Conservation (phyloP, 495 filamentous ascomycete species). For the Hypoxylon fuscum region DNA sequence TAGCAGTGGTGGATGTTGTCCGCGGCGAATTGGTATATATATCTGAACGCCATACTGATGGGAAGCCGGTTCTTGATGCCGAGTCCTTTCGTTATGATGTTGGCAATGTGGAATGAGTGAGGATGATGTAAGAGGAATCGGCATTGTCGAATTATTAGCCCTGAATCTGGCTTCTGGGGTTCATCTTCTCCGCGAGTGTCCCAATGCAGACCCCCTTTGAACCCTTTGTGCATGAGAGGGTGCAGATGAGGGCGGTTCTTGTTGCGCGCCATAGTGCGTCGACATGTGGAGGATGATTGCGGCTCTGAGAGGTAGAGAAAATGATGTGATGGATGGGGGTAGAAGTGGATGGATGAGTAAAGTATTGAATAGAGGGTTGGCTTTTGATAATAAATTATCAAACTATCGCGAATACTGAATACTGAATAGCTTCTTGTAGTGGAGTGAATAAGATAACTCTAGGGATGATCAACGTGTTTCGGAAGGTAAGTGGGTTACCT, state of each 20-base stretch:
- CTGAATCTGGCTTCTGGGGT: not conserved
- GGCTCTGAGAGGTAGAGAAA: no score
- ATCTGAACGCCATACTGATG: slow-evolving; percentile 5
- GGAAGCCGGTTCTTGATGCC: not conserved
- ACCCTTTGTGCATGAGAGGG: not conserved
- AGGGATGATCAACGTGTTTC: no score
- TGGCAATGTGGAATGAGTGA: slow-evolving; percentile 21
- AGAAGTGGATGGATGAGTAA: no score
- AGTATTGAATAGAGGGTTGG: no score
- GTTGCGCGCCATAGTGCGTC: no score
- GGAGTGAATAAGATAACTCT: no score
- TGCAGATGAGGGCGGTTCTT: not conserved
- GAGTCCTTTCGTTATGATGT: slow-evolving; percentile 4
- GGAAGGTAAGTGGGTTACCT: no score
- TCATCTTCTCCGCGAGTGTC: slow-evolving; percentile 10
- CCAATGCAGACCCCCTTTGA: slow-evolving; percentile 20
- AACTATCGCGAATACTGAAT: no score
- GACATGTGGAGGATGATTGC: no score
- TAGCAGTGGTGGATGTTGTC: slow-evolving; percentile 17
- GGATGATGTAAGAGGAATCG: slow-evolving; percentile 24
- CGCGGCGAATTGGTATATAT: slow-evolving; percentile 26
- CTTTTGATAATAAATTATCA: no score
- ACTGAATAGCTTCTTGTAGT: no score
- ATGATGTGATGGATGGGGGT: no score
- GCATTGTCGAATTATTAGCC: not conserved